Conservation (phyloP, 176 grass and related monocot species). For the Neostapfia colusana region DNA sequence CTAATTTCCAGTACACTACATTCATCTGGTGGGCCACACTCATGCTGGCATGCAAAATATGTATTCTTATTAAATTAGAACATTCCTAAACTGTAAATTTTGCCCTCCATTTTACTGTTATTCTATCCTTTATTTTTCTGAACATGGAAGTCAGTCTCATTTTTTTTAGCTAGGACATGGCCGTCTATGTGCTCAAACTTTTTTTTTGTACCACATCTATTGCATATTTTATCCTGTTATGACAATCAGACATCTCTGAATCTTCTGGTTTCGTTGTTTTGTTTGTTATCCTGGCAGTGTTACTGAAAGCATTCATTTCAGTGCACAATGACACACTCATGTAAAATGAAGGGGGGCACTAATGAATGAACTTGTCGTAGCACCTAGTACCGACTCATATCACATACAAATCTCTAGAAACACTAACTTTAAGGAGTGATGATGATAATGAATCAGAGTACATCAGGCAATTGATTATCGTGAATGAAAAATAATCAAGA, state of each 20-base stretch:
- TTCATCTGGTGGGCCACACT: constrained; percentile 6
- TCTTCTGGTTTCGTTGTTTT: neutral
- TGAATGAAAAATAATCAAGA: neutral
- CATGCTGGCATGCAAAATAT: neutral
- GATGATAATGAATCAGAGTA: constrained; percentile 5
- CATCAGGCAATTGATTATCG: constrained; percentile 1
- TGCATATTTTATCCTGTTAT: constrained; percentile 9
- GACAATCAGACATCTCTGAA: neutral
- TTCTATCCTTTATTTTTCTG: constrained; percentile 4
- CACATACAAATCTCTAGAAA: constrained; percentile 15
- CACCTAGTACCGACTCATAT: neutral
- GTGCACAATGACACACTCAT: neutral
- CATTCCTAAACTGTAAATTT: neutral
- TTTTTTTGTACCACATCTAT: neutral
- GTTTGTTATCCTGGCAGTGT: constrained; percentile 15
- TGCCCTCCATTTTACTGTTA: neutral
- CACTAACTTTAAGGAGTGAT: neutral
- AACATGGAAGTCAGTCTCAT: neutral
- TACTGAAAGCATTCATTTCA: neutral
- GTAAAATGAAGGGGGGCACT: neutral
- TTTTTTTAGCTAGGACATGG: neutral
- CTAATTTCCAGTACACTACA: constrained; percentile 33
- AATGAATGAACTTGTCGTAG: neutral
- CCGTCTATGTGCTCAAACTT: neutral
- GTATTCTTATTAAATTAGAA: neutral